phyloP scores from a whole-genome alignment of 495 filamentous ascomycete genomes.

The Penicillium subrubescens region DNA sequence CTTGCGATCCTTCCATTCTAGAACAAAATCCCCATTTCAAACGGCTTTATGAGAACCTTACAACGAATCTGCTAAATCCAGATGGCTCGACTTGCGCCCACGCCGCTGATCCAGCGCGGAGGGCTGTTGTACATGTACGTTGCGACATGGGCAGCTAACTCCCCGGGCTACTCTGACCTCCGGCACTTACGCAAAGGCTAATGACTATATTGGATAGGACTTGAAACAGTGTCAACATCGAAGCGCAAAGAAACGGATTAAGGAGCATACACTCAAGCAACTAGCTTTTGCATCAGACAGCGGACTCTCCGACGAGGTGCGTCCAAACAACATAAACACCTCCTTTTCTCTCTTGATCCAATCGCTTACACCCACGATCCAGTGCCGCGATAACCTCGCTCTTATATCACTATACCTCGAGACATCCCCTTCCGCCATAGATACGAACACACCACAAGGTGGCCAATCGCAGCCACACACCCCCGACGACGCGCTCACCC shows the following conservation, averaged over 20 bases:
- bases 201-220: slow-evolving; percentile 26
- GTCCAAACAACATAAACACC: slow-evolving; percentile 1
- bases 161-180: neutral
- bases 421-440: slow-evolving; percentile 29
- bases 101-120: slow-evolving; percentile 53
- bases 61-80: slow-evolving; percentile 57
- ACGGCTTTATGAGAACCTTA: slow-evolving; percentile 61
- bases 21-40: slow-evolving; percentile 67
- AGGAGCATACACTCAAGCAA: slow-evolving; percentile 34
- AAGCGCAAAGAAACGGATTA: slow-evolving; percentile 40
- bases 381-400: slow-evolving; percentile 42
- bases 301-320: slow-evolving; percentile 37
- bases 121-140: slow-evolving; percentile 55
- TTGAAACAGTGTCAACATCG: slow-evolving; percentile 41
- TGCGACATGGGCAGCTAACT: neutral
- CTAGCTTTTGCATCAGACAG: slow-evolving; percentile 39
- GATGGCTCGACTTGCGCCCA: slow-evolving; percentile 64
- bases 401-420: slow-evolving; percentile 45
- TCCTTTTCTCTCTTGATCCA: neutral
- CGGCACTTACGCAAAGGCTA: neutral
- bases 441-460: slow-evolving; percentile 22
- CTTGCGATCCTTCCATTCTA: slow-evolving; percentile 62
- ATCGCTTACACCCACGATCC: neutral
- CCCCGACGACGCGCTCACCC: slow-evolving; percentile 30
- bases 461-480: slow-evolving; percentile 7